Base-by-base conservation (phyloP, 108 stramenopile species). In the Cylindrotheca fusiformis region DNA sequence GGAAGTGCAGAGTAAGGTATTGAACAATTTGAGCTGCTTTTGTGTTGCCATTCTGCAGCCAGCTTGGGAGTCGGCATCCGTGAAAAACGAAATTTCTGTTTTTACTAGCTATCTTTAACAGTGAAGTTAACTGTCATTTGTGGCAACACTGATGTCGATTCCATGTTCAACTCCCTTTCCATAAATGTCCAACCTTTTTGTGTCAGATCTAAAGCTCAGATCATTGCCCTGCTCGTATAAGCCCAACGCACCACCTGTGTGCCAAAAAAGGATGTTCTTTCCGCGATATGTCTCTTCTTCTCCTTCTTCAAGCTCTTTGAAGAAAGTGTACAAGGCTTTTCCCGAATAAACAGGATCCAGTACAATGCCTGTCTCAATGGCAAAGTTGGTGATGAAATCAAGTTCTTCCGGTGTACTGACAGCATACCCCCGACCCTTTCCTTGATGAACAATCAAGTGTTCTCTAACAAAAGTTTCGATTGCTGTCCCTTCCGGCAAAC, bases 321-420 rank as follows among this genome's bases (percentile, higher is more conserved):
- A 44, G 58, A 91, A 93, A 32, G 83, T 56, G 67, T 84, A 94
- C 61, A 96, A 56, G 5, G 92, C 92, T 64, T 96, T 96, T 12
- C 95, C 95, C 3, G 85, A 79, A 56, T 94, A 96, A 8, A 94
- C 92, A 1, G 95, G 90, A 85, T 95, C 95, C 61, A 95, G 76
- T 0, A 78, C 77, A 58, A 95, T 79, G 0, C 95, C 95, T 10
- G 91, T 95, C 52, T 84, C 83, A 4, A 75, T 24, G 4, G 91
- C 76, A 65, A 93, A 87, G 30, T 80, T 52, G 19, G 59, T 29
- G 14, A 85, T 69, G 50, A 91, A 95, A 29, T 88, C 69, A 8
- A 95, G 60, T 72, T 95, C 95, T 29, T 93, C 84, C 14, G 75
- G 47, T 8, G 91, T 84, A 60, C 75, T 80, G 4, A 66, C 32